Percentiles rank a stretch among this genome's conserved stretches.
Conservation (phyloP, 306 rosid genomes). For the Acacia confusa region DNA sequence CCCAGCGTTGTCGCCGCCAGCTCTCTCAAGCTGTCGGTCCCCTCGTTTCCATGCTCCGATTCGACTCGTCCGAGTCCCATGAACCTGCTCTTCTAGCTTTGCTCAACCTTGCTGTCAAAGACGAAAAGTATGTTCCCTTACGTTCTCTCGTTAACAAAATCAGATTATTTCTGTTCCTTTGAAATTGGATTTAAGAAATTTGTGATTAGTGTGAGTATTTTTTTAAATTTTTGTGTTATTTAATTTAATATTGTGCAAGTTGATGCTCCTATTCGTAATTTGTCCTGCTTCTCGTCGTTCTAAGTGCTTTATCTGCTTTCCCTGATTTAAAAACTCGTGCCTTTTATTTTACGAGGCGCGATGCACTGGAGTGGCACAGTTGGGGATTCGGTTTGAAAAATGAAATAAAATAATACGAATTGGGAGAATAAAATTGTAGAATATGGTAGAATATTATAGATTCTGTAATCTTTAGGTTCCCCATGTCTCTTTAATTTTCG, state of each 20-base stretch:
- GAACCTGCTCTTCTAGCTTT: slow-evolving; percentile 87
- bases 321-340: slow-evolving; percentile 27
- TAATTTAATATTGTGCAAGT: neutral
- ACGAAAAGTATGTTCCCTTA: slow-evolving; percentile 64
- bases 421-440: neutral
- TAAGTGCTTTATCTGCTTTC: slow-evolving; percentile 24
- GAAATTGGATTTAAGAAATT: neutral
- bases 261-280: neutral
- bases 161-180: neutral
- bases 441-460: neutral
- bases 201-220: neutral
- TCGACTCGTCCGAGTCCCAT: slow-evolving; percentile 59
- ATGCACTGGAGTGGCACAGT: slow-evolving; percentile 35
- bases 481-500: neutral
- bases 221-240: neutral
- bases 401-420: slow-evolving; percentile 28
- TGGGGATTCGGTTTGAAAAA: slow-evolving; percentile 24
- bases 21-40: slow-evolving; percentile 63
- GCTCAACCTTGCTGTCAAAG: slow-evolving; percentile 96
- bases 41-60: slow-evolving; percentile 67
- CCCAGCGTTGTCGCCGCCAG: slow-evolving; percentile 86
- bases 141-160: neutral
- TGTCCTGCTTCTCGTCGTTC: neutral
- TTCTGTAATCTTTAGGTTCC: neutral
- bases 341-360: slow-evolving; percentile 15